Percentiles rank a stretch among this genome's conserved stretches.
phyloP scores from a whole-genome alignment of 176 grass and related monocot species.

The Saccharum spontaneum region DNA sequence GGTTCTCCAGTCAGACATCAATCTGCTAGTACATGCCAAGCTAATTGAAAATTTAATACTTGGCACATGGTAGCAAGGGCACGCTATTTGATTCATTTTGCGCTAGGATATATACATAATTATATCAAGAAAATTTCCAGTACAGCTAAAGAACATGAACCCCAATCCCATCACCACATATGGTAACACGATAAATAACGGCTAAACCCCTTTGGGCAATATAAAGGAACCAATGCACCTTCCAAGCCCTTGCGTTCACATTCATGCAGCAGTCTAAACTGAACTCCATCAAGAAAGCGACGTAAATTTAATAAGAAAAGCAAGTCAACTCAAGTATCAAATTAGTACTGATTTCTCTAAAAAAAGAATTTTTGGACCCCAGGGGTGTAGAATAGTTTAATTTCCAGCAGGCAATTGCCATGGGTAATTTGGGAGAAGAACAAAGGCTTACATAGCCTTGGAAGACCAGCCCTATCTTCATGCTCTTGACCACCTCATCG shows the following conservation, averaged over 20 bases:
- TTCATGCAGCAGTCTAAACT: conserved; percentile 13
- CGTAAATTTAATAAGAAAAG: background rate
- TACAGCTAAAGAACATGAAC: conserved; percentile 3
- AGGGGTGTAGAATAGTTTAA: background rate
- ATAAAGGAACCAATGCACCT: conserved; percentile 8
- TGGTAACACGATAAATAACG: background rate
- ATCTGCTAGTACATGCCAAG: background rate
- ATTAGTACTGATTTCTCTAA: background rate
- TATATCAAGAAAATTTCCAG: conserved; percentile 10
- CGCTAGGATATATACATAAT: background rate
- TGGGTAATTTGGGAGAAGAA: background rate
- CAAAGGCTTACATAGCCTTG: conserved; percentile 61
- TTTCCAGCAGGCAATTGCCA: background rate
- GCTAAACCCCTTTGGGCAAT: background rate
- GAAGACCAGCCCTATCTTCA: conserved; percentile 89
- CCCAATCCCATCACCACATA: background rate
- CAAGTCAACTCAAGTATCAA: background rate
- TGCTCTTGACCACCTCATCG: conserved; percentile 82
- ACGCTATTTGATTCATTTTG: background rate
- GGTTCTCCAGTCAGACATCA: background rate
- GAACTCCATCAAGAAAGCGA: background rate
- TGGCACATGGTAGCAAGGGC: background rate
- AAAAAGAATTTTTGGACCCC: background rate
- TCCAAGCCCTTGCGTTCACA: background rate
- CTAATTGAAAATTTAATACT: background rate